Conservation (phyloP, 352 stramenopile species). For the Phytophthora vignae region DNA sequence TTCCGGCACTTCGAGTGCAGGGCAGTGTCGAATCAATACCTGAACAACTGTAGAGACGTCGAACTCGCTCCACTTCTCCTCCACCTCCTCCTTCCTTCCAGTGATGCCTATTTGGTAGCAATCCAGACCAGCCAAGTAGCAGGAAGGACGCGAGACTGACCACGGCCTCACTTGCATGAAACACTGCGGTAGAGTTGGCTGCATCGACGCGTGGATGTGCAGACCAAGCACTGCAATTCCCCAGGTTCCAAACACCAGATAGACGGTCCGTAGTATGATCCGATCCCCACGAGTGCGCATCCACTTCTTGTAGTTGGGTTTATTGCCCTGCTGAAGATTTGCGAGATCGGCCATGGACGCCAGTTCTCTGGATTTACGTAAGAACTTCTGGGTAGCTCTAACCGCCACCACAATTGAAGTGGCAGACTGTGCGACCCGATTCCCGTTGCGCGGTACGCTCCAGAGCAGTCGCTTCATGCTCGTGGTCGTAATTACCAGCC, state of each 20-base stretch:
- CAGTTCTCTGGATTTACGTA: neutral
- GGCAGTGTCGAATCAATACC: conserved; percentile 48
- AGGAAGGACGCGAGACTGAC: conserved; percentile 35
- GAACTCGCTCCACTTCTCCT: conserved; percentile 31
- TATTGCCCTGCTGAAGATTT: neutral
- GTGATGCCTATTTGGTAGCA: conserved; percentile 28
- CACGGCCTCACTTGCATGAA: conserved; percentile 46
- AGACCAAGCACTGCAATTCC: conserved; percentile 24
- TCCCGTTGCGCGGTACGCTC: conserved; percentile 4
- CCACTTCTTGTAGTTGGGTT: neutral
- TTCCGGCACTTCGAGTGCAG: conserved; percentile 33
- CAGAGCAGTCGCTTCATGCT: conserved; percentile 37
- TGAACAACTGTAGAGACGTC: conserved; percentile 34
- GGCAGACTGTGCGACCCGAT: conserved; percentile 6
- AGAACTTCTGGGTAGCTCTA: neutral
- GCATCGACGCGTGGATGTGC: conserved; percentile 25
- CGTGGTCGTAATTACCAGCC: conserved; percentile 26
- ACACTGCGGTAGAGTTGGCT: conserved; percentile 30
- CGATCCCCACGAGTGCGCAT: neutral
- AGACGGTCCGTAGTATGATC: conserved; percentile 6
- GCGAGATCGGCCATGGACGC: neutral
- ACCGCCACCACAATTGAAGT: conserved; percentile 13
- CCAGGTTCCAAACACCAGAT: conserved; percentile 25
- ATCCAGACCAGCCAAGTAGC: conserved; percentile 43
- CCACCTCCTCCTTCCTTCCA: conserved; percentile 26